Conservation (phyloP, 805 yeast genomes). For the Zygotorulaspora chibaensis region DNA sequence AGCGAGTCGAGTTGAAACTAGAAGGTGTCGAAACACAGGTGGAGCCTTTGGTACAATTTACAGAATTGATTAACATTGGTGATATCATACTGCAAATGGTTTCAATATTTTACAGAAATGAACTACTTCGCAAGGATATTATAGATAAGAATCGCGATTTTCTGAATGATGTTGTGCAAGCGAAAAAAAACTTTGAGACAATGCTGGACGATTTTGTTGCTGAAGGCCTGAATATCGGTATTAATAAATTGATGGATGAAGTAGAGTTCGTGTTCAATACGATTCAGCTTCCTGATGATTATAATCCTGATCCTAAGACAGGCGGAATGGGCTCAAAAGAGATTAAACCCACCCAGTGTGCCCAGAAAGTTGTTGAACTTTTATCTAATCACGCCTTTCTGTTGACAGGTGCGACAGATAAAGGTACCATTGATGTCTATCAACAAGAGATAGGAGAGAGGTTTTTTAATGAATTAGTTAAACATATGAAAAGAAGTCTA, state of each 20-base stretch:
- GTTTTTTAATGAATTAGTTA: conserved; percentile 70
- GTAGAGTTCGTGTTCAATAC: conserved; percentile 58
- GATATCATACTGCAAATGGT: conserved; percentile 91
- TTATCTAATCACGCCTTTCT: conserved; percentile 68
- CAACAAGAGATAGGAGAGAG: conserved; percentile 92
- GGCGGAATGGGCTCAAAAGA: conserved; percentile 16
- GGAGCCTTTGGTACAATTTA: conserved; percentile 83
- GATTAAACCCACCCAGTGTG: conserved; percentile 59
- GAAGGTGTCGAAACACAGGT: conserved; percentile 40
- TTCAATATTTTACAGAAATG: conserved; percentile 85
- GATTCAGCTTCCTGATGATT: conserved; percentile 57
- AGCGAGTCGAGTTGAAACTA: conserved; percentile 33
- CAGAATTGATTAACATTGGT: conserved; percentile 88
- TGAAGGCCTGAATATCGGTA: conserved; percentile 87
- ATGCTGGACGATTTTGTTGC: conserved; percentile 86
- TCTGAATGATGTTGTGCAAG: conserved; percentile 67
- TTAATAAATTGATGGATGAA: conserved; percentile 81
- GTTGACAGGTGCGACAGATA: conserved; percentile 78
- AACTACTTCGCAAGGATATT: conserved; percentile 50
- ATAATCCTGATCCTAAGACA: conserved; percentile 43
- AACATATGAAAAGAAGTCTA: conserved; percentile 66
- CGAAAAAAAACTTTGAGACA: conserved; percentile 76
- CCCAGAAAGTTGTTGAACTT: conserved; percentile 55
- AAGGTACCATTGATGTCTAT: conserved; percentile 82
- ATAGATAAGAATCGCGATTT: conserved; percentile 73